A percentile compares a stretch with the other conserved stretches of the same genome.
phyloP scores from a whole-genome alignment of 2,329 filamentous ascomycete genomes.

The Didymella sp. region DNA sequence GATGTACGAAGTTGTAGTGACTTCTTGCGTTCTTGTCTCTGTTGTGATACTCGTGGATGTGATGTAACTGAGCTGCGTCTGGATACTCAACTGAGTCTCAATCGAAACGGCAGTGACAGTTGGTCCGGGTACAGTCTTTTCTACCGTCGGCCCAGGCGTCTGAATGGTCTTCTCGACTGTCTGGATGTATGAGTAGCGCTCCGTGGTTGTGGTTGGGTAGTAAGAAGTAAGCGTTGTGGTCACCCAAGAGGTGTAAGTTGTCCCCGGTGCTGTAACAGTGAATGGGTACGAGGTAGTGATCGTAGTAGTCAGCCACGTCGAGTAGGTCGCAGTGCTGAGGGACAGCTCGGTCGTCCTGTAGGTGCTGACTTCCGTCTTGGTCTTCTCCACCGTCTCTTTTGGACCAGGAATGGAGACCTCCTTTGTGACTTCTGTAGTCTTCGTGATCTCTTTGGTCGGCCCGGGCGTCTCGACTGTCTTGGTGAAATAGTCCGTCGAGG shows the following conservation, averaged over 20 bases:
- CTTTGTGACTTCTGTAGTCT: constrained; percentile 1
- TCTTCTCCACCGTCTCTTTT: too few relatives aligned
- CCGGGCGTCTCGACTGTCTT: constrained; percentile 9
- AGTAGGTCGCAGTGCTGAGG: constrained; percentile 11
- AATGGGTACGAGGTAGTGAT: constrained; percentile 5
- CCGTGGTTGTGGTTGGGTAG: constrained; percentile 4
- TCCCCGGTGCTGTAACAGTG: constrained; percentile 4
- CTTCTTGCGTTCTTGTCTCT: neutral
- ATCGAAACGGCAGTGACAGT: constrained; percentile 7
- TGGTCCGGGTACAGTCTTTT: neutral
- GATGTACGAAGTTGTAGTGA: neutral
- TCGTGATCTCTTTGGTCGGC: constrained; percentile 21
- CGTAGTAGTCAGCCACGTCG: constrained; percentile 6
- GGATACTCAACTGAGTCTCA: constrained; percentile 4
- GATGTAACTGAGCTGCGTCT: constrained; percentile 6
- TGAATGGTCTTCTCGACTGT: constrained; percentile 12
- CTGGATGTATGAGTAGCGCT: neutral
- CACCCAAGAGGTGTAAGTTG: neutral
- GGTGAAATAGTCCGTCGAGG: constrained; percentile 21
- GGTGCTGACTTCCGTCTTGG: constrained; percentile 5
- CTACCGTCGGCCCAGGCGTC: constrained; percentile 13
- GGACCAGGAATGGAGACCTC: too few relatives aligned
- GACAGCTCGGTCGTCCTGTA: constrained; percentile 11
- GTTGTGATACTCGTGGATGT: neutral
- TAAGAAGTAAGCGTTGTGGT: neutral